Evolutionary conservation across 2,329 filamentous ascomycete species (phyloP).

Genomic region (Colletotrichum tabaci): DNA sequence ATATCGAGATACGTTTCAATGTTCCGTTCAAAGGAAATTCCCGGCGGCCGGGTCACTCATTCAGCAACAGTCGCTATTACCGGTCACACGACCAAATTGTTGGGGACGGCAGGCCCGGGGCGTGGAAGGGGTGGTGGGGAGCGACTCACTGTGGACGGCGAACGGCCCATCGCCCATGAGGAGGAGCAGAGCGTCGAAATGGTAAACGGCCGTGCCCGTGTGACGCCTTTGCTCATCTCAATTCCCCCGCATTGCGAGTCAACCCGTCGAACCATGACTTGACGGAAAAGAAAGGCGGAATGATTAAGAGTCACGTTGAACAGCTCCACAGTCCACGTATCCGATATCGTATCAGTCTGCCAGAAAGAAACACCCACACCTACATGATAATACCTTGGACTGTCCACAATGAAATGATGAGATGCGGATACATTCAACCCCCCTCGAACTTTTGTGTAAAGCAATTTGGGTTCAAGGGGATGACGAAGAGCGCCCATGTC

Average conservation of each 20-base stretch:
- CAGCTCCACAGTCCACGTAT: conserved; percentile 7
- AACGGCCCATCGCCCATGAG: background rate
- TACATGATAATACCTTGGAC: background rate
- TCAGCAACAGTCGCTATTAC: background rate
- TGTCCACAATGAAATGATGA: background rate
- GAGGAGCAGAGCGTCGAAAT: background rate
- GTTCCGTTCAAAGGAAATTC: background rate
- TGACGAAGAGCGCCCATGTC: conserved; percentile 33
- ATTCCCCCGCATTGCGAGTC: conserved; percentile 6
- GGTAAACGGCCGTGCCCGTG: conserved; percentile 4
- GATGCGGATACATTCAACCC: background rate
- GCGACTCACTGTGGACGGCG: background rate
- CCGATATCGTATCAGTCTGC: conserved; percentile 17
- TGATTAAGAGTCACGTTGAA: background rate
- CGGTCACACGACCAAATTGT: conserved; percentile 25
- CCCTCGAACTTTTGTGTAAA: conserved; percentile 8
- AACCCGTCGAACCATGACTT: background rate
- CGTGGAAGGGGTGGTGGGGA: background rate
- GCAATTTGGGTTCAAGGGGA: conserved; percentile 28
- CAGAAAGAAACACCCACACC: background rate
- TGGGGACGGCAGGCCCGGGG: conserved; percentile 14
- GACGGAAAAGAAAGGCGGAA: background rate
- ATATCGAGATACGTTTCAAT: background rate
- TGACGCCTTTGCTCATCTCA: conserved; percentile 8
- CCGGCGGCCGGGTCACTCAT: background rate